Evolutionary conservation across 306 rosid species (phyloP).

Genomic region (Ziziphus jujuba): DNA sequence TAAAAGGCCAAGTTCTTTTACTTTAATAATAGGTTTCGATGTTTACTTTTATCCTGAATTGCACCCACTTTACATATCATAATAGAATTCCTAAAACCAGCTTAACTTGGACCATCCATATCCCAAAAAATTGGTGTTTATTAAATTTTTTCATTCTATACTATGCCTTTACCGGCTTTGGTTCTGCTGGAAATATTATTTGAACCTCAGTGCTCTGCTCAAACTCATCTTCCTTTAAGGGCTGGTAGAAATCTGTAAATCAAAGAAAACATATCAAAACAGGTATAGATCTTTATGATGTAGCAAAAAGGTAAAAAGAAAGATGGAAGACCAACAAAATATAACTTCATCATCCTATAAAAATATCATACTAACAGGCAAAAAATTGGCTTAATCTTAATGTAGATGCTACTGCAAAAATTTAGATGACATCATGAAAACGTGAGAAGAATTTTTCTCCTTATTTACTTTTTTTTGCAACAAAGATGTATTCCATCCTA

Average conservation of each 20-base stretch:
- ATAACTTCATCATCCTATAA: background rate
- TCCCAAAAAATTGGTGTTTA: conserved; percentile 10
- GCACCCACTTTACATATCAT: background rate
- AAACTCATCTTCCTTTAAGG: conserved; percentile 78
- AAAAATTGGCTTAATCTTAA: no score
- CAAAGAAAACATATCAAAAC: conserved; percentile 12
- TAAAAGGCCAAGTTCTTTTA: background rate
- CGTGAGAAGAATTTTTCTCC: no score
- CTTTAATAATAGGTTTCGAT: background rate
- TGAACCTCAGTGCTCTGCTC: conserved; percentile 89
- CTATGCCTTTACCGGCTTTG: conserved; percentile 64
- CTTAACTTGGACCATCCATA: background rate
- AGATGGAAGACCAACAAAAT: background rate
- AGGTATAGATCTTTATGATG: background rate
- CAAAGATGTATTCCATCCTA: background rate
- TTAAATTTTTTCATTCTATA: conserved; percentile 10
- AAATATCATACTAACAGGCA: conserved; percentile 5
- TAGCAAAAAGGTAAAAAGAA: background rate
- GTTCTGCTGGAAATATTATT: conserved; percentile 66
- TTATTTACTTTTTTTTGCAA: background rate
- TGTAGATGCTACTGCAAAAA: no score
- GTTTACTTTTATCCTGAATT: background rate
- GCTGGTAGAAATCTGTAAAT: conserved; percentile 75
- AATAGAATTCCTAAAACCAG: background rate
- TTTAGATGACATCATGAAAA: no score